Percentiles rank a stretch among this genome's conserved stretches.
phyloP scores from a whole-genome alignment of 2,329 filamentous ascomycete species.

The Shiraia sp. region DNA sequence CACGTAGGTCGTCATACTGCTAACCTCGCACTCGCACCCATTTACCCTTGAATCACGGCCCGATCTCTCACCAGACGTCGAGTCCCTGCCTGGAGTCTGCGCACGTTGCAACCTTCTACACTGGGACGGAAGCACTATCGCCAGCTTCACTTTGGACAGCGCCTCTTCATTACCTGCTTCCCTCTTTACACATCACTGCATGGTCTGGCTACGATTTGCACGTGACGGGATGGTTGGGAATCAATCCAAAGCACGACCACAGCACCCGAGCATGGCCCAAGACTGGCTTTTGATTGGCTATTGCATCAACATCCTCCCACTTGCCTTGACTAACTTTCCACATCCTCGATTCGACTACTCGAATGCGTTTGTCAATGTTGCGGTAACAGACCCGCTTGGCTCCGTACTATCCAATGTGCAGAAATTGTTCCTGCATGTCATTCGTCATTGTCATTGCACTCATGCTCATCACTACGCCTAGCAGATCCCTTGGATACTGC shows the following conservation, averaged over 20 bases:
- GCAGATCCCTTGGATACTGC: conserved; percentile 1
- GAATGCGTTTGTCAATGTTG: no score
- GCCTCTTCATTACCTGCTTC: neutral
- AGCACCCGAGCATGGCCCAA: conserved; percentile 11
- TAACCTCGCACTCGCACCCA: conserved; percentile 19
- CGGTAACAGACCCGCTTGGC: no score
- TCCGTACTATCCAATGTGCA: no score
- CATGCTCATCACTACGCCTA: conserved; percentile 7
- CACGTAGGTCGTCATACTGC: conserved; percentile 28
- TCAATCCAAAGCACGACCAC: neutral
- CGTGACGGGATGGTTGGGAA: conserved; percentile 1
- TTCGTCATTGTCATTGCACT: no score
- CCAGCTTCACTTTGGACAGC: no score
- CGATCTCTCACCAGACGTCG: conserved; percentile 9
- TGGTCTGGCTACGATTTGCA: neutral
- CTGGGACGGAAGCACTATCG: no score
- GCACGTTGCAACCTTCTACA: conserved; percentile 1
- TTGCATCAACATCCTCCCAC: no score
- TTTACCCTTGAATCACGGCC: conserved; percentile 22
- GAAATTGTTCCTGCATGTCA: no score
- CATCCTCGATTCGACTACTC: no score
- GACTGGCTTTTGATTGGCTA: conserved; percentile 4
- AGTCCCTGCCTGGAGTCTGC: conserved; percentile 11
- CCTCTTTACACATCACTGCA: neutral
- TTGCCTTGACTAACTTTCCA: no score